These are phyloP conservation scores for Chlorella sp. DNA, from an alignment of 139 green algal species.

Conservation along the genomic window DNA sequence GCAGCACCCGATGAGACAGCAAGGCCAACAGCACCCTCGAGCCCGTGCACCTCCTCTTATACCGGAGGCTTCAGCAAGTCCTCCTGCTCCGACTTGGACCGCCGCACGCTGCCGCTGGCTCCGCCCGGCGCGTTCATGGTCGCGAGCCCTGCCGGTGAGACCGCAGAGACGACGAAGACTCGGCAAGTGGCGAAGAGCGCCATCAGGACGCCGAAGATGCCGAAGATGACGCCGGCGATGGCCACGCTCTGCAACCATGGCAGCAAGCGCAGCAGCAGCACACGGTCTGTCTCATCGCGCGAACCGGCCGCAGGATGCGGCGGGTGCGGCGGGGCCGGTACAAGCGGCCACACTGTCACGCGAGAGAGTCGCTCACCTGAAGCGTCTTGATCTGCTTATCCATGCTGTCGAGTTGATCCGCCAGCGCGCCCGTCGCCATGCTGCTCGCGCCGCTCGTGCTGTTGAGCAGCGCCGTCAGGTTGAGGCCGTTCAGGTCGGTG, in stretches of 20 bases:
- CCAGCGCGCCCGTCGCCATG: background rate
- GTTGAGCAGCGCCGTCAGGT: too few species aligned
- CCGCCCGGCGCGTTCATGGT: background rate
- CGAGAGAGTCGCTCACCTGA: too few species aligned
- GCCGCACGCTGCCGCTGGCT: background rate
- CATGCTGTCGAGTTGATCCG: constrained; percentile 1
- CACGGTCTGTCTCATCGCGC: background rate
- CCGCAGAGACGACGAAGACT: constrained; percentile 6
- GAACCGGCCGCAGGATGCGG: too few species aligned
- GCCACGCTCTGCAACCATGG: constrained; percentile 4
- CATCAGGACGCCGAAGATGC: background rate
- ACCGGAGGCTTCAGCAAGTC: too few species aligned
- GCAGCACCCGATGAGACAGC: too few species aligned
- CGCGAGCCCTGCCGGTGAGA: background rate
- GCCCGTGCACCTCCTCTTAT: too few species aligned
- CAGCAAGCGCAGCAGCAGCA: background rate
- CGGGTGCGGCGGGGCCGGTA: too few species aligned
- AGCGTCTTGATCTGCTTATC: constrained; percentile 5
- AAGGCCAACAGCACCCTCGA: too few species aligned
- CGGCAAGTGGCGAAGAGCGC: constrained; percentile 8
- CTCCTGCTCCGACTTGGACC: background rate
- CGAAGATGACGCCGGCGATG: constrained; percentile 12
- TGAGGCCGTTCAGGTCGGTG: too few species aligned
- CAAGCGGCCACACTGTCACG: too few species aligned
- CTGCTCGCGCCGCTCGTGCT: too few species aligned